Base-by-base conservation (phyloP, 2,329 filamentous ascomycete species). In the Colletotrichum tropicale region DNA sequence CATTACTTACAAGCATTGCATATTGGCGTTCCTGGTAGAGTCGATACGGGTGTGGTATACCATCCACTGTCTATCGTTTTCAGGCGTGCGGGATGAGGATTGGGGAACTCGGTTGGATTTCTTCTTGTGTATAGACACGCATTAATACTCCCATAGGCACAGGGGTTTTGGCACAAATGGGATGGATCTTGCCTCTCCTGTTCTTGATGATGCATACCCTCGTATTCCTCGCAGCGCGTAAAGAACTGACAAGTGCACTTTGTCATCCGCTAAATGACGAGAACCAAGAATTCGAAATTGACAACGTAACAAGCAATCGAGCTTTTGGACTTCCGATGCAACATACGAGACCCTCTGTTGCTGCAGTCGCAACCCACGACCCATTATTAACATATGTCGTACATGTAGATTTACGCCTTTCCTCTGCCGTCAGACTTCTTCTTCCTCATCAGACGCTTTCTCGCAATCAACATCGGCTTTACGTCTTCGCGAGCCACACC, bases 401-500 rank as follows among this genome's bases (percentile, higher is more conserved):
- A 15, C 18, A 21, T 9, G 43, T 13, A 24, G n/a, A 15, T 36
- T 62, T 36, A 64, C 30, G 38, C 66, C 55, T 81, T 83, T 36
- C 81, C 82, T 65, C 86, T 84, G 13, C 80, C 78, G 18, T 83
- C 79, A 8, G 86, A 85, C 86, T 92, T 92, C 86, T 93, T 94
- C 84, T 94, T 94, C 75, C 95, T 91, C 88, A 94, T 91, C 87
- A 94, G 91, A 77, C 95, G 90, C 88, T 98, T 98, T 84, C 95
- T 93, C 65, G 92, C 93, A 84, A 98, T 98, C 81, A 98, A 94
- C 81, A 93, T 93, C 81, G 95, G 94, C 81, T 90, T 85, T 81
- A 91, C 83, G 3, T 82, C 84, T 18, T 83, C 65, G 18, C 78
- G 78, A n/a, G 77, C 82, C 18, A 78, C 71, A 61, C 34, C 71